Conservation (phyloP, 495 filamentous ascomycete genomes). For the Podospora pseudocomata region DNA sequence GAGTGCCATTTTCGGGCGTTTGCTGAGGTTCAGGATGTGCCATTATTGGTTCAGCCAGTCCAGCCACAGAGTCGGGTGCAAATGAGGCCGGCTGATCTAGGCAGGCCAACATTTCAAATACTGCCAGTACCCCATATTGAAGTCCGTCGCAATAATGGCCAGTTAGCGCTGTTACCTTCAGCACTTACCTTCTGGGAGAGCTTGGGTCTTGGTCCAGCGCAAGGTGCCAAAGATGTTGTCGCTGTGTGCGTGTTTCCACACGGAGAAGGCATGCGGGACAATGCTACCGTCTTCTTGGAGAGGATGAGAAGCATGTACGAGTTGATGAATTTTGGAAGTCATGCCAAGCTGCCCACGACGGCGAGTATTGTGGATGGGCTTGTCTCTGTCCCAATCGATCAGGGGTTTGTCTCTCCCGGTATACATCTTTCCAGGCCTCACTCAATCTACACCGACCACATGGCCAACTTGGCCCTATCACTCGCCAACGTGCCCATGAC, state of each 20-base stretch:
- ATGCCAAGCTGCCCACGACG: conserved; percentile 54
- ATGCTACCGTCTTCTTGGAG: conserved; percentile 65
- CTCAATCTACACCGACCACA: conserved; percentile 28
- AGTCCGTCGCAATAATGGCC: conserved; percentile 68
- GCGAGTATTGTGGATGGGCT: conserved; percentile 56
- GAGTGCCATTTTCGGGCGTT: conserved; percentile 45
- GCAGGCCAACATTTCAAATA: conserved; percentile 42
- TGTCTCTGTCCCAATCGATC: conserved; percentile 49
- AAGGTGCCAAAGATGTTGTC: conserved; percentile 73
- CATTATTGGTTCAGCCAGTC: conserved; percentile 40
- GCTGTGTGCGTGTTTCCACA: conserved; percentile 77
- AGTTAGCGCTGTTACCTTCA: conserved; percentile 72
- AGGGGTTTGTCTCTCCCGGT: conserved; percentile 32
- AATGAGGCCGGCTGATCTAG: conserved; percentile 39
- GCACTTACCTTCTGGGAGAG: conserved; percentile 88
- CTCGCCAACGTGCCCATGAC: conserved; percentile 33
- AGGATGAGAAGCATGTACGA: conserved; percentile 73
- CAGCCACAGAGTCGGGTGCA: conserved; percentile 45
- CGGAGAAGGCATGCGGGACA: conserved; percentile 53
- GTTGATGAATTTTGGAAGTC: conserved; percentile 70
- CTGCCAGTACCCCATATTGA: conserved; percentile 67
- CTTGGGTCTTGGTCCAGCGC: conserved; percentile 73
- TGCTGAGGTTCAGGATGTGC: conserved; percentile 52
- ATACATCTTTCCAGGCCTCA: conserved; percentile 24
- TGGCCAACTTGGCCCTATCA: conserved; percentile 35